These are phyloP conservation scores for Prunus davidiana DNA, from an alignment of 306 rosid species.

Conservation along the genomic window DNA sequence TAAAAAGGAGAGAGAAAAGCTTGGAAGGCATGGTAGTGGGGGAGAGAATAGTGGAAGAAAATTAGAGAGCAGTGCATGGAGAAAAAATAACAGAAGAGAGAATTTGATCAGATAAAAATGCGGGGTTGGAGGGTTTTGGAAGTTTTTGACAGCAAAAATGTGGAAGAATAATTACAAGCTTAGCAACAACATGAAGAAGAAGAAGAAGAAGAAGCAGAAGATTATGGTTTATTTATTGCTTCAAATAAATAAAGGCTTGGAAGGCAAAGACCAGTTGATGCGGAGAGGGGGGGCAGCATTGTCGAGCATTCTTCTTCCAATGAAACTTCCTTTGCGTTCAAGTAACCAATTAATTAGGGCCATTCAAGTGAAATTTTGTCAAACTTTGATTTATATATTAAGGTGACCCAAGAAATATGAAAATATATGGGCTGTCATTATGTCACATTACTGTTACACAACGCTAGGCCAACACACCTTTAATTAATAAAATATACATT, in stretches of 20 bases:
- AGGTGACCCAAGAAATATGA: neutral
- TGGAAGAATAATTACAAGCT: slow-evolving; percentile 12
- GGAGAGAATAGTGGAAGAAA: neutral
- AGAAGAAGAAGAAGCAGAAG: neutral
- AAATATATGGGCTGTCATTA: neutral
- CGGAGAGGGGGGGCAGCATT: slow-evolving; percentile 58
- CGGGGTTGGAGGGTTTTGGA: slow-evolving; percentile 22
- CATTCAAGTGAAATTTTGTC: slow-evolving; percentile 53
- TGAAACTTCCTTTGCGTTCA: slow-evolving; percentile 89
- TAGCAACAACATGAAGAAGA: slow-evolving; percentile 24
- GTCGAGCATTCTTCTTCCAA: slow-evolving; percentile 78
- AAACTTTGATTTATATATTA: slow-evolving; percentile 50
- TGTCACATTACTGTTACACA: neutral
- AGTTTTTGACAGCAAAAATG: slow-evolving; percentile 54
- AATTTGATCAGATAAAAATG: neutral
- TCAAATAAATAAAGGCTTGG: slow-evolving; percentile 5
- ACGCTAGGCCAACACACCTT: neutral
- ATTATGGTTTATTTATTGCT: too few relatives aligned
- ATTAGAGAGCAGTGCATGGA: slow-evolving; percentile 18
- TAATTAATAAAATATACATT: neutral
- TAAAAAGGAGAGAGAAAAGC: slow-evolving; percentile 33
- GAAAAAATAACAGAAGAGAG: slow-evolving; percentile 22
- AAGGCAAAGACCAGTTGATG: slow-evolving; percentile 46
- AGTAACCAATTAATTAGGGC: slow-evolving; percentile 47
- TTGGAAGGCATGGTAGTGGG: slow-evolving; percentile 34